Percentiles rank a stretch among this genome's conserved stretches.
Evolutionary conservation across 192 early-diverging fungal species (phyloP).

Genomic region (Linnemannia schmuckeri): DNA sequence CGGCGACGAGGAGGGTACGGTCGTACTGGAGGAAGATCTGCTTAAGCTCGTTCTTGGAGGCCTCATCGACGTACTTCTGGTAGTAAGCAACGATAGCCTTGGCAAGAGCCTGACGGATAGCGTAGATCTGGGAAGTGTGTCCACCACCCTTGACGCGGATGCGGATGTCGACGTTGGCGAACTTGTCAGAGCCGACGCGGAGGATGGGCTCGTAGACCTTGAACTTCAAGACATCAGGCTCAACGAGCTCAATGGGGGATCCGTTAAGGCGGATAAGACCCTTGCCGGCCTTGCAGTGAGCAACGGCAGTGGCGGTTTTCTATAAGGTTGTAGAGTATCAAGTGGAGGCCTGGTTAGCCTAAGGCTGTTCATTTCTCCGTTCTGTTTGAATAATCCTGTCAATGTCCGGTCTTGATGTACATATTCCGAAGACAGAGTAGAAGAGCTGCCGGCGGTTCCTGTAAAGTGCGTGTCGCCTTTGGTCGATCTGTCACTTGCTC

Average conservation of each 20-base stretch:
- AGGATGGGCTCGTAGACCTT: constrained; percentile 99
- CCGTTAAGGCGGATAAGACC: constrained; percentile 99
- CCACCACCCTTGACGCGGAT: constrained; percentile 98
- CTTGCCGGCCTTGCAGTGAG: constrained; percentile 97
- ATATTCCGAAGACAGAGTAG: too few relatives aligned
- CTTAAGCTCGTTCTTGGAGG: constrained; percentile 99
- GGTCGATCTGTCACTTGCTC: too few relatives aligned
- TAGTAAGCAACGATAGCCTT: constrained; percentile 99
- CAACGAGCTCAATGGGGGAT: constrained; percentile 93
- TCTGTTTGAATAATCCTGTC: not conserved
- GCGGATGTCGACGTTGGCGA: constrained; percentile 96
- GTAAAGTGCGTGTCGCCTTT: too few relatives aligned
- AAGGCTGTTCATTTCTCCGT: not conserved
- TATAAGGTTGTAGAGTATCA: constrained; percentile 25
- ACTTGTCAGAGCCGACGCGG: constrained; percentile 95
- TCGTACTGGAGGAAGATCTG: constrained; percentile 87
- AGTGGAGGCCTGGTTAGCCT: not conserved
- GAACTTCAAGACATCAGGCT: constrained; percentile 97
- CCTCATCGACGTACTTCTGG: constrained; percentile 99
- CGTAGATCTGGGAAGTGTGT: constrained; percentile 97
- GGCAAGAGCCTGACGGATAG: constrained; percentile 99
- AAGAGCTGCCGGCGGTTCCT: too few relatives aligned
- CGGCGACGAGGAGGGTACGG: constrained; percentile 97
- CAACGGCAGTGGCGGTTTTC: constrained; percentile 99
- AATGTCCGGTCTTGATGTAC: too few relatives aligned